Base-by-base conservation (phyloP, 768 basidiomycete species). In the Russula sp. region DNA sequence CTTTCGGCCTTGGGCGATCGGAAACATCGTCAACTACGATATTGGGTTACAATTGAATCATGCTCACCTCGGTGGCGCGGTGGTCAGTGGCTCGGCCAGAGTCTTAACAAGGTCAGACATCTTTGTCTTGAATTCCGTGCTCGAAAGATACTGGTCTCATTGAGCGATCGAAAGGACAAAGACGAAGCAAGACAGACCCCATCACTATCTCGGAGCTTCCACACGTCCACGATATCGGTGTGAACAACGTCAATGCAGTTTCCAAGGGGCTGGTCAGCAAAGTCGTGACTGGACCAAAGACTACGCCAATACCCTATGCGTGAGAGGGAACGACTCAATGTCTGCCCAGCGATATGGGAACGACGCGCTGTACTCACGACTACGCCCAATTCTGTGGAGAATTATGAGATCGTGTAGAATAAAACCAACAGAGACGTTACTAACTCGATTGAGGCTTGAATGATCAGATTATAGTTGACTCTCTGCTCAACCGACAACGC, bases 271-370 rank as follows among this genome's bases (percentile, higher is more conserved):
- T 16, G 24, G 5, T 54, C 28, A 10, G 26, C 20, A 28, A 64
- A 64, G n/a, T 48, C 46, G 5, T 0, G 28, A 55, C 58, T 59
- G 1, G 58, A 64, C 34, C 52, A 44, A 44, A 64, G 63, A 10
- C 26, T 32, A 55, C 53, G n/a, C 63, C 63, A 64, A 28, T 64
- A 64, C 26, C 46, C 63, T 64, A 26, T 8, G 52, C 50, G 16
- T 10, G 7, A 22, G 8, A 53, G 10, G 13, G 22, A 2, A 34
- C 10, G 0, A 14, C 24, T 61, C 34, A 46, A 14, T 13, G 28
- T 48, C 6, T 11, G 7, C n/a, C 26, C 20, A 22, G 44, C 8
- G 11, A 59, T 7, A 8, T 16, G 8, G 5, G 32, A 26, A 18
- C 6, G 16, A 34, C n/a, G 6, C 10, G 11, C 9, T 38, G 8